Base-by-base conservation (phyloP, 1,139 yeast genomes). In the Blastobotrys serpentis region DNA sequence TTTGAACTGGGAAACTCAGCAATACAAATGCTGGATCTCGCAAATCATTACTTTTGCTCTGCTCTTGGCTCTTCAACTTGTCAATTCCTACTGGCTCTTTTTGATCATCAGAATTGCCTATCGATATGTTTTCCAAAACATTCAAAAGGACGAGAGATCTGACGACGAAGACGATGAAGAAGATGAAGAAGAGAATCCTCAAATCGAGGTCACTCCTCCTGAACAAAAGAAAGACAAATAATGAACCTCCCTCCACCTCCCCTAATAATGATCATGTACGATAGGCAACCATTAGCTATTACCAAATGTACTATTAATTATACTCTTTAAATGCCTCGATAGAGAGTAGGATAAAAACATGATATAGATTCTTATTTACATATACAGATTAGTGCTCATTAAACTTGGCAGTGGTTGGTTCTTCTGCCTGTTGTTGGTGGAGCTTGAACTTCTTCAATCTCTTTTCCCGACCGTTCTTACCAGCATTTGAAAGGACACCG, bases 11-110 rank as follows among this genome's bases (percentile, higher is more conserved):
- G 87, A 77, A n/a, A 83, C 94, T 26, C 92, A 89, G 66, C 96
- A 90, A 67, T 92, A 90, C 74, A 92, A 94, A 70, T 92, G 98
- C 71, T 88, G 87, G 84, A 86, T 94, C 57, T 85, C 98, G 14
- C 95, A 87, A 70, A 85, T 86, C 52, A 89, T 92, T 64, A 90
- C 92, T 1, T 90, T 92, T 62, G 69, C 71, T 17, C 77, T 92
- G 62, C 77, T 92, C 52, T 73, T 78, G 50, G 90, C 94, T 1
- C 76, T 92, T 56, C 98, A 92, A 66, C 62, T 87, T 50, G 90
- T 92, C 51, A 92, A 92, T 63, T 61, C 78, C 19, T 92, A 86
- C 71, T 92, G 98, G 98, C 75, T 90, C 53, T 79, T 78, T 60
- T 75, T 92, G 63, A 87, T 94, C 52, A 58, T 86, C 49, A 81